Evolutionary conservation across 1,284 basidiomycete species (phyloP), one percentile per base, ranked within the genome.

Genomic region (Rhodofomes roseus): DNA sequence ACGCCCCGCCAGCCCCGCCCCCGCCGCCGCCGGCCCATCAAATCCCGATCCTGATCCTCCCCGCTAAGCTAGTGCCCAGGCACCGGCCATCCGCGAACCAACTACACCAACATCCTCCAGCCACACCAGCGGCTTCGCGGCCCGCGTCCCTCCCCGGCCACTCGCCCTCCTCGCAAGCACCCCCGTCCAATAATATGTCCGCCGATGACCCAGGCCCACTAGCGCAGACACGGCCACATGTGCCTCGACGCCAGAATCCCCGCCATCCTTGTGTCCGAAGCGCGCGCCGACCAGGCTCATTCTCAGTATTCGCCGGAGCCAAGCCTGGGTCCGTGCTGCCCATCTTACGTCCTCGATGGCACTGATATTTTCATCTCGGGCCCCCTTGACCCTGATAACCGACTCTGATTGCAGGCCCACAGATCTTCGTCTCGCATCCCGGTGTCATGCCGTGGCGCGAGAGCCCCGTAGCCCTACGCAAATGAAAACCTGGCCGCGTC

Each of bases 191-290:
- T n/a, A 5, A 34, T 46, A 46, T 46, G 25, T 56, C 55, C 55
- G 55, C 55, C 55, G 55, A 56, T n/a, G 55, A 56, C 44, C 55
- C 55, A 56, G 55, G 41, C n/a, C n/a, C n/a, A n/a, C n/a, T n/a
- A n/a, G n/a, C n/a, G n/a, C n/a, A n/a, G n/a, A n/a, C n/a, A n/a
- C 43, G 25, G n/a, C 44, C 27, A 40, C 54, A 40, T 40, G 53
- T 22, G 22, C 27, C 54, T 44, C 25, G 39, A 29, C 22, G 22
- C 27, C 54, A 39, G 27, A 18, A 34, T 55, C 18, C 23, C 46
- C 46, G 23, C 44, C 23, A 18, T n/a, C 46, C 46, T 27, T 12
- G 43, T 44, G 7, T 23, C 41, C 41, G 18, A 2, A 44, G 41
- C 46, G n/a, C n/a, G n/a, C n/a, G n/a, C n/a, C n/a, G n/a, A n/a